Conservation (phyloP, 208 protist species). For the Crithidia fasciculata region DNA sequence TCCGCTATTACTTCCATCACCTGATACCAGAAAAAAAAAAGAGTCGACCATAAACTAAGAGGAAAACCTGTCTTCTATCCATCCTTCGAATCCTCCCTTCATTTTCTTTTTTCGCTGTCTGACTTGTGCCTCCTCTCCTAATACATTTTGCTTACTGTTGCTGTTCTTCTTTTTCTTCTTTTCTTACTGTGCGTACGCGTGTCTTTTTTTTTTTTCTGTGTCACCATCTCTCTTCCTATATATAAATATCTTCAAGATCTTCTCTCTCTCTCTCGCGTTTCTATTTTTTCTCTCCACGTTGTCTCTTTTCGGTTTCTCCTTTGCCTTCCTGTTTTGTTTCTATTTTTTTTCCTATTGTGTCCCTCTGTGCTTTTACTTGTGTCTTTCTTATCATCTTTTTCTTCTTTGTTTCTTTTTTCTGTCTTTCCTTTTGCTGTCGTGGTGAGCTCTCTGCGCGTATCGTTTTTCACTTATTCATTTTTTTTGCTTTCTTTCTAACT, state of each 20-base stretch:
- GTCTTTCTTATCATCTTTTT: not conserved
- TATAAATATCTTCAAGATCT: not conserved
- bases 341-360: constrained; percentile 1
- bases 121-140: not conserved
- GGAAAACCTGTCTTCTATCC: no score
- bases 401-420: not conserved
- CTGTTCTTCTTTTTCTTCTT: constrained; percentile 3
- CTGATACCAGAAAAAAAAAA: no score
- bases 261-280: not conserved
- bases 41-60: no score
- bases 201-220: not conserved
- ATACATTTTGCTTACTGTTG: not conserved
- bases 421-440: not conserved
- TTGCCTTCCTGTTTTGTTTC: not conserved
- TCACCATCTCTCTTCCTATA: not conserved
- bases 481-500: not conserved
- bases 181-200: not conserved
- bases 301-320: constrained; percentile 1
- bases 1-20: no score
- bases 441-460: not conserved
- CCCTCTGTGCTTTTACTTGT: not conserved
- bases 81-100: no score
- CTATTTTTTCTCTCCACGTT: not conserved
- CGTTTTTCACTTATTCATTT: constrained; percentile 9
- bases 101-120: not conserved